phyloP scores from a whole-genome alignment of 2,329 filamentous ascomycete species.

The Aspergillus clavatus region DNA sequence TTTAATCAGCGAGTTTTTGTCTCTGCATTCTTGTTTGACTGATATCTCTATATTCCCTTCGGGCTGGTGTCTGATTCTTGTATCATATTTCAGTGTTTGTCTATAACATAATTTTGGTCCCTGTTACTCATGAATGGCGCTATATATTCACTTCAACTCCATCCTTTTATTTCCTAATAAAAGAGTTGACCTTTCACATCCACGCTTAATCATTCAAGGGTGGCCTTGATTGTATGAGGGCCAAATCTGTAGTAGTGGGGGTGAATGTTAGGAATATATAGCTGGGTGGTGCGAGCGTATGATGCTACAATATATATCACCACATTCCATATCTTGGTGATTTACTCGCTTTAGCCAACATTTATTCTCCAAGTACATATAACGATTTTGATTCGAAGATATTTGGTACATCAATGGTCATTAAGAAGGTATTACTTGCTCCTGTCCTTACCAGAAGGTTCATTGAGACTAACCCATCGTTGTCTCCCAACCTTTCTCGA shows the following conservation, averaged over 20 bases:
- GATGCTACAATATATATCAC: too few relatives aligned
- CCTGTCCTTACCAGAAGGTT: too few relatives aligned
- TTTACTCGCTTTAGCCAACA: too few relatives aligned
- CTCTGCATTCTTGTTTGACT: background rate
- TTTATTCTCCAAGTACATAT: too few relatives aligned
- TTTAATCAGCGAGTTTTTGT: slow-evolving; percentile 6
- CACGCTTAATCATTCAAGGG: slow-evolving; percentile 10
- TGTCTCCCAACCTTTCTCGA: slow-evolving; percentile 54
- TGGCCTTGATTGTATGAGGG: background rate
- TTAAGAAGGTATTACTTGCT: background rate
- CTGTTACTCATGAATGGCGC: background rate
- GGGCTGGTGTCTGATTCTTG: background rate
- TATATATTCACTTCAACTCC: slow-evolving; percentile 1
- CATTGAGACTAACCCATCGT: slow-evolving; percentile 49
- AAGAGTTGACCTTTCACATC: background rate
- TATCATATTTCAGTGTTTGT: slow-evolving; percentile 2
- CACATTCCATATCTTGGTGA: too few relatives aligned
- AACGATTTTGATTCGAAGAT: too few relatives aligned
- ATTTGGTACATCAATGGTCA: too few relatives aligned
- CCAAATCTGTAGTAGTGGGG: too few relatives aligned
- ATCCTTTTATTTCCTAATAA: background rate
- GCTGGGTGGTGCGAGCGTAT: too few relatives aligned
- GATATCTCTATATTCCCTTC: background rate
- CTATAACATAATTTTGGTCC: background rate
- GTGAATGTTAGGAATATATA: too few relatives aligned